phyloP scores from a whole-genome alignment of 192 early-diverging fungal species.

The Linnemannia hyalina region DNA sequence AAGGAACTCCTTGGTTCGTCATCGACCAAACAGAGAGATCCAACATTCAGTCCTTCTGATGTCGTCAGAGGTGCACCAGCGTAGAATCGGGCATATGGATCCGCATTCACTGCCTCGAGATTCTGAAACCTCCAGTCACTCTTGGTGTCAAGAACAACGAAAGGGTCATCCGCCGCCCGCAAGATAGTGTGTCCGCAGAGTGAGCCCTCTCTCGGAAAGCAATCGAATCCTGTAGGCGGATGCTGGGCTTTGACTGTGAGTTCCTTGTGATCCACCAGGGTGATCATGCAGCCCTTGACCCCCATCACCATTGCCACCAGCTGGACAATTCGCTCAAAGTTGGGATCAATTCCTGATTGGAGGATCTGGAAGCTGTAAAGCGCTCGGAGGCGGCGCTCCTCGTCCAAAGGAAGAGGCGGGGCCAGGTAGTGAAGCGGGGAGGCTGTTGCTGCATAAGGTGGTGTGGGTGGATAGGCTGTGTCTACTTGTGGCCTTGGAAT shows the following conservation, averaged over 20 bases:
- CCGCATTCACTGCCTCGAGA: constrained; percentile 45
- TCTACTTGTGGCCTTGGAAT: not conserved
- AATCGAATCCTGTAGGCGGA: not conserved
- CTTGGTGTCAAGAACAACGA: constrained; percentile 52
- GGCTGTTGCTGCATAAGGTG: constrained; percentile 16
- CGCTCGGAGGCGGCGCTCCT: constrained; percentile 45
- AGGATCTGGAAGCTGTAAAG: constrained; percentile 52
- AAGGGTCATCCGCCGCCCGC: constrained; percentile 41
- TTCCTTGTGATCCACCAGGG: constrained; percentile 28
- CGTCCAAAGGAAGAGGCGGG: constrained; percentile 35
- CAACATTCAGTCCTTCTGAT: constrained; percentile 57
- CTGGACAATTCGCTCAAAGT: constrained; percentile 56
- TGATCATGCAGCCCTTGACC: constrained; percentile 29
- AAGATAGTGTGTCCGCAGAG: constrained; percentile 56
- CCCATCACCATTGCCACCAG: constrained; percentile 48
- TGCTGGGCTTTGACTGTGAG: constrained; percentile 35
- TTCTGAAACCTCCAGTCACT: constrained; percentile 64
- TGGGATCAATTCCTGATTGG: constrained; percentile 36
- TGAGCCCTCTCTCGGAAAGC: constrained; percentile 26
- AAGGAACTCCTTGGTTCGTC: constrained; percentile 48
- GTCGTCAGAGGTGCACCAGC: constrained; percentile 61
- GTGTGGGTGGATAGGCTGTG: constrained; percentile 7
- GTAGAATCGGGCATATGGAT: constrained; percentile 62
- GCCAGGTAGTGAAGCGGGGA: constrained; percentile 11
- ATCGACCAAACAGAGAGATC: constrained; percentile 64